Percentiles rank a stretch among this genome's conserved stretches.
These are phyloP conservation scores for Diaporthe sp. DNA, from an alignment of 2,329 filamentous ascomycete species.

Conservation along the genomic window DNA sequence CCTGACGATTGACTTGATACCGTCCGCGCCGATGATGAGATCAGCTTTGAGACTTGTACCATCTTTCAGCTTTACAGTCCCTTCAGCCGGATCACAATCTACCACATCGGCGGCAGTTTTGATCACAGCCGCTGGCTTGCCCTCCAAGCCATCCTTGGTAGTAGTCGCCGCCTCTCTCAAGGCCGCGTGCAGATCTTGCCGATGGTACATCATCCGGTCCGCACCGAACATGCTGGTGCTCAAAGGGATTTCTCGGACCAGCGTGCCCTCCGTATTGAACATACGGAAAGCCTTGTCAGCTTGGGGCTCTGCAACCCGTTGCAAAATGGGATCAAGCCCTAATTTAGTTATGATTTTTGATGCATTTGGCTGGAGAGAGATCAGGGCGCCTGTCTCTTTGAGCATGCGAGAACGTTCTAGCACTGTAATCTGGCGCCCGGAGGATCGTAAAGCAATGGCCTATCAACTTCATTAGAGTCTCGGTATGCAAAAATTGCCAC, in stretches of 20 bases:
- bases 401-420: constrained; percentile 41
- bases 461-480: constrained; percentile 25
- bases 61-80: constrained; percentile 46
- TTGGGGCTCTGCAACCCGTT: constrained; percentile 43
- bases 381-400: constrained; percentile 52
- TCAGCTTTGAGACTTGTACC: constrained; percentile 45
- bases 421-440: constrained; percentile 39
- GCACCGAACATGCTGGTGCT: constrained; percentile 47
- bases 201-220: constrained; percentile 52
- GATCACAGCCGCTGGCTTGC: constrained; percentile 39
- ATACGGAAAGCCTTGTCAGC: constrained; percentile 50
- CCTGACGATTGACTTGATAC: constrained; percentile 41
- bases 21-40: constrained; percentile 50
- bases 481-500: neutral
- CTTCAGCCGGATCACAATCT: constrained; percentile 53
- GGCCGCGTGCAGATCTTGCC: constrained; percentile 51
- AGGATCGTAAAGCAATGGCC: constrained; percentile 49
- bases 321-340: constrained; percentile 43
- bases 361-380: constrained; percentile 55
- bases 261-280: constrained; percentile 35
- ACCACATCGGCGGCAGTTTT: constrained; percentile 40
- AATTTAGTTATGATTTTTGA: constrained; percentile 47
- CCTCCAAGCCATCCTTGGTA: constrained; percentile 36
- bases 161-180: constrained; percentile 42
- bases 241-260: constrained; percentile 46